phyloP scores from a whole-genome alignment of 805 yeast species.

The Candida railenensis region DNA sequence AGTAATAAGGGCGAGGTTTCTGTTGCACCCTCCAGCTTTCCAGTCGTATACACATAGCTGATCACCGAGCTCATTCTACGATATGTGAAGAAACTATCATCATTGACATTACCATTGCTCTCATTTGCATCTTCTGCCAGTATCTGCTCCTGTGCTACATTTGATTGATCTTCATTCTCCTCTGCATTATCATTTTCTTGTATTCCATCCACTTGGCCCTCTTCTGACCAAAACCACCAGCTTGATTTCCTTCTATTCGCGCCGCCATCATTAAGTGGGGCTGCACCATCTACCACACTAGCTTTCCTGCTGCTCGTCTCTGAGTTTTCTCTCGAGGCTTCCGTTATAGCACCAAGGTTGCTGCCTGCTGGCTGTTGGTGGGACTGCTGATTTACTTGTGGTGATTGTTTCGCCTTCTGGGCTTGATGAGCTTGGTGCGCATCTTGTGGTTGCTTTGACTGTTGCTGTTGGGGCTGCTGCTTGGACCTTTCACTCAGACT shows the following conservation, averaged over 20 bases:
- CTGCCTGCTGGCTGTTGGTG: background rate
- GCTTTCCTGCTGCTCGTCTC: conserved; percentile 4
- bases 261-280: background rate
- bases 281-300: conserved; percentile 1
- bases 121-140: background rate
- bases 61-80: conserved; percentile 13
- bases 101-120: background rate
- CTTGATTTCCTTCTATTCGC: background rate
- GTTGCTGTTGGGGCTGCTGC: background rate
- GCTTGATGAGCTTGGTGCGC: background rate
- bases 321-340: conserved; percentile 12
- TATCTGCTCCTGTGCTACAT: background rate
- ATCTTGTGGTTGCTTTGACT: background rate
- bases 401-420: conserved; percentile 4
- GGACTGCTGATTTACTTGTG: conserved; percentile 4
- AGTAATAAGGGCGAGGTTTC: background rate
- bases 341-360: conserved; percentile 9
- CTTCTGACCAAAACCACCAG: conserved; percentile 12
- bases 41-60: conserved; percentile 10
- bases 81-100: conserved; percentile 5
- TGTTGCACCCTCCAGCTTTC: background rate
- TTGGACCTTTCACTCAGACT: background rate
- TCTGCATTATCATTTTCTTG: background rate
- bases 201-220: background rate
- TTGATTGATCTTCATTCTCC: background rate